Percentiles rank a stretch among this genome's conserved stretches.
Evolutionary conservation across 78 protist species (phyloP).

Genomic region (Dictyostelium brefeldianum): DNA sequence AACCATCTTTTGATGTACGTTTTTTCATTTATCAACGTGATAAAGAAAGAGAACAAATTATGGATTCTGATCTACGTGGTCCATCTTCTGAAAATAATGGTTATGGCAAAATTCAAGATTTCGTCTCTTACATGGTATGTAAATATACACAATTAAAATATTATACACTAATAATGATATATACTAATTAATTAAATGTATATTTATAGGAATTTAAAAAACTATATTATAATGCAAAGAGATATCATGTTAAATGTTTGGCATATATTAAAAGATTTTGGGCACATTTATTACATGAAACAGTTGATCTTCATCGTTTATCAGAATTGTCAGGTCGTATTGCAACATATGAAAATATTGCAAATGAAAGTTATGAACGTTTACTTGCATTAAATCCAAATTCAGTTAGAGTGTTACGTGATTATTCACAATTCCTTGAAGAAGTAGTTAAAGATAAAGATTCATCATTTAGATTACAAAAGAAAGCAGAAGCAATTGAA

Average conservation of each 20-base stretch:
- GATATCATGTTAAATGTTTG: constrained; percentile 42
- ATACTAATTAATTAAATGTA: no score
- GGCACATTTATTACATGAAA: constrained; percentile 38
- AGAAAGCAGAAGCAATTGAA: constrained; percentile 71
- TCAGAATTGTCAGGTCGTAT: constrained; percentile 64
- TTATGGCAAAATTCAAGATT: constrained; percentile 59
- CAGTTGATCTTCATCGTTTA: constrained; percentile 60
- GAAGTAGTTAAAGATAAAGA: constrained; percentile 67
- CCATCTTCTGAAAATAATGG: background rate
- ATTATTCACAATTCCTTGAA: constrained; percentile 70
- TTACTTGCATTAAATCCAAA: constrained; percentile 56
- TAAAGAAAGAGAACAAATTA: constrained; percentile 70
- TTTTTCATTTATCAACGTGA: constrained; percentile 71
- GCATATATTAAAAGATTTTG: constrained; percentile 42
- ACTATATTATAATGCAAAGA: constrained; percentile 54
- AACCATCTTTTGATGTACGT: constrained; percentile 50
- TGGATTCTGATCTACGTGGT: constrained; percentile 79
- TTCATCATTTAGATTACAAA: constrained; percentile 7
- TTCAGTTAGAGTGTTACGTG: constrained; percentile 72
- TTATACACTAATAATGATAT: no score
- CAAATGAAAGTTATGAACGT: constrained; percentile 68
- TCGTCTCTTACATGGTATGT: constrained; percentile 70
- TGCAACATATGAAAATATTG: constrained; percentile 46
- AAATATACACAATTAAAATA: no score
- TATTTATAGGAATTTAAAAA: constrained; percentile 78